Percentiles rank a stretch among this genome's conserved stretches.
Evolutionary conservation across 2,329 filamentous ascomycete genomes (phyloP).

Genomic region (Microdochium trichocladiopsis): DNA sequence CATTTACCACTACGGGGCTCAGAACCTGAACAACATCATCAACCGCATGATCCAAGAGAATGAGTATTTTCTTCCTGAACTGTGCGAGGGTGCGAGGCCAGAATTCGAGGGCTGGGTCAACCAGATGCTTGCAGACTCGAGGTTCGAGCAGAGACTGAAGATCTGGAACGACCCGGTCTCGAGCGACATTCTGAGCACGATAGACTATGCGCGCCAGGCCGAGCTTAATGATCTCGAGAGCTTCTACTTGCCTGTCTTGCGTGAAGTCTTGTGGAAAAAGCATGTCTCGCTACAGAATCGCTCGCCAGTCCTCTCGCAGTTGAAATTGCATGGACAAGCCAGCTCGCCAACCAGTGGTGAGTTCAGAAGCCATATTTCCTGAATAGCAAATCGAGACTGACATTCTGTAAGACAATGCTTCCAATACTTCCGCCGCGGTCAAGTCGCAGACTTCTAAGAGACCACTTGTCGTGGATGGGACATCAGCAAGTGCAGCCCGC

Average conservation of each 20-base stretch:
- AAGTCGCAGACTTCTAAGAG: constrained; percentile 7
- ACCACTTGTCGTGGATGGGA: constrained; percentile 13
- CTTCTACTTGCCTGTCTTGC: constrained; percentile 7
- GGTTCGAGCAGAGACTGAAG: constrained; percentile 7
- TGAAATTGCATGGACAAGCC: neutral
- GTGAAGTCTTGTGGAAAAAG: constrained; percentile 6
- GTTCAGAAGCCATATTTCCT: neutral
- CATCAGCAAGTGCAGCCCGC: constrained; percentile 6
- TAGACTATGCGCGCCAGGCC: constrained; percentile 7
- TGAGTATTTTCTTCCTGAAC: constrained; percentile 17
- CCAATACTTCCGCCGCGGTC: constrained; percentile 2
- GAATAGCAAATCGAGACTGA: neutral
- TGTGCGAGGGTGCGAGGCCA: constrained; percentile 14
- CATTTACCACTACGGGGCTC: constrained; percentile 36
- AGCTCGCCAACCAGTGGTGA: neutral
- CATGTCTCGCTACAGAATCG: constrained; percentile 6
- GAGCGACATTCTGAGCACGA: constrained; percentile 9
- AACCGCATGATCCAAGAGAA: constrained; percentile 34
- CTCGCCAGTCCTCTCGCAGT: neutral
- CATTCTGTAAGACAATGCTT: neutral
- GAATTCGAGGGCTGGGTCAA: constrained; percentile 10
- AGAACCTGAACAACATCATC: constrained; percentile 41
- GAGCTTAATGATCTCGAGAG: constrained; percentile 6
- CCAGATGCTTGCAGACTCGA: constrained; percentile 4
- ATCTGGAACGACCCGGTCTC: constrained; percentile 7